Conservation (phyloP, 805 yeast species). For the Jamesozyma jinghongensis region DNA sequence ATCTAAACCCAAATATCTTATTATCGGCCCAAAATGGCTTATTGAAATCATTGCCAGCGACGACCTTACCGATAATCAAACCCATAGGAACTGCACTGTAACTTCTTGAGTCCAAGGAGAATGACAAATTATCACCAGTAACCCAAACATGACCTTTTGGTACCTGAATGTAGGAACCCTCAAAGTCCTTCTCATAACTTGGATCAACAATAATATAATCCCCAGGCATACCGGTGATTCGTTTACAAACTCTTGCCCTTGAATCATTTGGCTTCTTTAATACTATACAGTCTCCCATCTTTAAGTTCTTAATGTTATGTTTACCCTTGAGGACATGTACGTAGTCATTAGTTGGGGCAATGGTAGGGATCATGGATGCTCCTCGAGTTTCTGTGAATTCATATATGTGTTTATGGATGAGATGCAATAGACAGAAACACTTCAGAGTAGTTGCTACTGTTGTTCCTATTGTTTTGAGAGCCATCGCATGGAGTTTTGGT, state of each 20-base stretch:
- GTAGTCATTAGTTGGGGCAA: slow-evolving; percentile 64
- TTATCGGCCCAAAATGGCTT: slow-evolving; percentile 34
- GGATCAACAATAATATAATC: slow-evolving; percentile 80
- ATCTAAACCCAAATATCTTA: slow-evolving; percentile 43
- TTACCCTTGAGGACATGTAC: slow-evolving; percentile 61
- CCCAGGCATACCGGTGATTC: slow-evolving; percentile 95
- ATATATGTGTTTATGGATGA: slow-evolving; percentile 54
- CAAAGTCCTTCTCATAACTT: slow-evolving; percentile 31
- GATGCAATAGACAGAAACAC: slow-evolving; percentile 49
- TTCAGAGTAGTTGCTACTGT: slow-evolving; percentile 2
- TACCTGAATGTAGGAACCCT: slow-evolving; percentile 52
- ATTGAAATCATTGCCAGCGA: slow-evolving; percentile 55
- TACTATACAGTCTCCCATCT: slow-evolving; percentile 80
- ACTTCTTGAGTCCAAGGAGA: slow-evolving; percentile 80
- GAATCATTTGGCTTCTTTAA: slow-evolving; percentile 89
- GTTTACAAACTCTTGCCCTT: slow-evolving; percentile 74
- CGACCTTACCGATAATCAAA: slow-evolving; percentile 75
- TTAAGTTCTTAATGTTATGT: slow-evolving; percentile 50
- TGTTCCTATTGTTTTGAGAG: background rate
- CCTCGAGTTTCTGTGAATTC: slow-evolving; percentile 82
- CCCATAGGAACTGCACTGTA: slow-evolving; percentile 90
- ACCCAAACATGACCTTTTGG: slow-evolving; percentile 97
- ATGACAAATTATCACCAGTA: slow-evolving; percentile 87
- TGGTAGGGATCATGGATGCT: slow-evolving; percentile 91
- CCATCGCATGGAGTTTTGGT: no score